phyloP scores from a whole-genome alignment of 2,329 filamentous ascomycete species.

The Juglanconis sp. region DNA sequence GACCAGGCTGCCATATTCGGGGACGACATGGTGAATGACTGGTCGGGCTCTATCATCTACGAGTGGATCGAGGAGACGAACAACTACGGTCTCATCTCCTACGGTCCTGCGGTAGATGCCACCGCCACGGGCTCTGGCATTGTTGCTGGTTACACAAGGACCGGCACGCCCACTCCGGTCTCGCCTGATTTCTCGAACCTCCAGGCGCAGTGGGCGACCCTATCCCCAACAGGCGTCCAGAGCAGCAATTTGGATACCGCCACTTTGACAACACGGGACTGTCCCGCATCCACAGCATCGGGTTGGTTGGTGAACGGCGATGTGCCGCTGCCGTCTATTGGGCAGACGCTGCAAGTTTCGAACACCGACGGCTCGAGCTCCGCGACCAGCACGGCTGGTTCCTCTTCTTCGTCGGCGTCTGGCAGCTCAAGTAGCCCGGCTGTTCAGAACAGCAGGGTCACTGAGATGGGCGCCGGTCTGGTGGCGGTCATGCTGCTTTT shows the following conservation, averaged over 20 bases:
- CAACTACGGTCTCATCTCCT: conserved; percentile 76
- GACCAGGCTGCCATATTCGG: conserved; percentile 79
- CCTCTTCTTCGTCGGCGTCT: conserved; percentile 24
- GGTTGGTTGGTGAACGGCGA: conserved; percentile 73
- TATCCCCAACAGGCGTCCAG: conserved; percentile 66
- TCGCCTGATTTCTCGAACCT: conserved; percentile 77
- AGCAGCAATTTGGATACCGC: conserved; percentile 61
- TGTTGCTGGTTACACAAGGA: conserved; percentile 64
- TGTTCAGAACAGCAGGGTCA: conserved; percentile 43
- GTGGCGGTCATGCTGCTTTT: conserved; percentile 51
- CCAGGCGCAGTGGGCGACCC: conserved; percentile 69
- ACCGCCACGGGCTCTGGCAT: conserved; percentile 52
- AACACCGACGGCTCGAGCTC: conserved; percentile 13
- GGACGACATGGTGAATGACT: conserved; percentile 64
- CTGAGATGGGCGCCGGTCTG: conserved; percentile 47
- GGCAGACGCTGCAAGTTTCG: conserved; percentile 40
- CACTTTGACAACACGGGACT: conserved; percentile 61
- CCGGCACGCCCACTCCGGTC: conserved; percentile 70
- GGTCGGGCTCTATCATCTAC: conserved; percentile 79
- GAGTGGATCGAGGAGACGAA: conserved; percentile 88
- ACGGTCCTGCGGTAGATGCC: conserved; percentile 58
- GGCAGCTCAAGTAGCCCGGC: conserved; percentile 37
- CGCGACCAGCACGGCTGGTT: conserved; percentile 26
- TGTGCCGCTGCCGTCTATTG: conserved; percentile 66
- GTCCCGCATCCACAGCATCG: conserved; percentile 61